A percentile compares a stretch with the other conserved stretches of the same genome.
These are phyloP conservation scores for Termitomyces sp. DNA, from an alignment of 768 basidiomycete genomes.

Conservation along the genomic window DNA sequence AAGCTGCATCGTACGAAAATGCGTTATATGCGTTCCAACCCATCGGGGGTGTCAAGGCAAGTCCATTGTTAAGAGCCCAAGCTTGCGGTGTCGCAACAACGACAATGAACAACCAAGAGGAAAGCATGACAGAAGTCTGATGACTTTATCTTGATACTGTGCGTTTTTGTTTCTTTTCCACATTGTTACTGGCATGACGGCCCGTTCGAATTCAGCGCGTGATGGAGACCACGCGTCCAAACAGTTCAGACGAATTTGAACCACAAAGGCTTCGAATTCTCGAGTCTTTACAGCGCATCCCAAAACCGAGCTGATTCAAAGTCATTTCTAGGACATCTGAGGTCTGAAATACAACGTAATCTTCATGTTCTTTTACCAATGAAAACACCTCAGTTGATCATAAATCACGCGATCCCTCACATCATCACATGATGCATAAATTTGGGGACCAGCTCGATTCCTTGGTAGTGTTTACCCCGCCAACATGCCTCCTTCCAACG, in stretches of 20 bases:
- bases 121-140: conserved; percentile 3
- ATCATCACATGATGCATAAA: conserved; percentile 8
- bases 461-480: background rate
- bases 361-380: background rate
- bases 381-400: background rate
- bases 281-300: background rate
- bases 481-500: conserved; percentile 18
- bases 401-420: conserved; percentile 12
- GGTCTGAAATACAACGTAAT: too few relatives aligned
- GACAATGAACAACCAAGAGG: conserved; percentile 6
- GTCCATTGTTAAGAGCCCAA: conserved; percentile 31
- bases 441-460: background rate
- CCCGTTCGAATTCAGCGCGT: conserved; percentile 9
- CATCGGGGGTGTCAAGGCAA: conserved; percentile 38
- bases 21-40: conserved; percentile 47
- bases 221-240: background rate
- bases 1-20: conserved; percentile 27
- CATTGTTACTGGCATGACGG: background rate
- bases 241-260: background rate
- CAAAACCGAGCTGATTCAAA: background rate
- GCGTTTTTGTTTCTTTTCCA: background rate
- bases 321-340: background rate
- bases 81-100: conserved; percentile 10
- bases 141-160: background rate
- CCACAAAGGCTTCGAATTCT: background rate